These are phyloP conservation scores for Ogataea glucozyma DNA, from an alignment of 805 yeast species.

Conservation along the genomic window DNA sequence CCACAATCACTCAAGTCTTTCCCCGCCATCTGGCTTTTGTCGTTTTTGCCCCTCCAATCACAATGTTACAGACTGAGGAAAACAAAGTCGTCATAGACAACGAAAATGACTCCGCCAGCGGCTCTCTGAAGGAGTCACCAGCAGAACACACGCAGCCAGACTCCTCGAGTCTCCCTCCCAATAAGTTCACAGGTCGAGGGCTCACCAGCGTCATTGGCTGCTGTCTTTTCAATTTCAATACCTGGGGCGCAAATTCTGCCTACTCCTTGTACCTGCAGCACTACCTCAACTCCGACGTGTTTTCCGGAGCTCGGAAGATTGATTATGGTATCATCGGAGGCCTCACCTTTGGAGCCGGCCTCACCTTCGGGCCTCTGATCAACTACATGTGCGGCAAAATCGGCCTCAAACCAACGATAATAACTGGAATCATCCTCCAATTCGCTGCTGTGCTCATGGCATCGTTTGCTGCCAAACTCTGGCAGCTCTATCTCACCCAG, in stretches of 20 bases:
- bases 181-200: constrained; percentile 73
- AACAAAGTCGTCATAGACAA: no score
- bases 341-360: constrained; percentile 56
- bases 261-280: constrained; percentile 63
- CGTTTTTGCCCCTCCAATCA: no score
- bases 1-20: no score
- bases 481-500: constrained; percentile 71
- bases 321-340: constrained; percentile 74
- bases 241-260: constrained; percentile 76
- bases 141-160: neutral
- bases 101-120: no score
- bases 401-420: constrained; percentile 43
- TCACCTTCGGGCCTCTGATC: constrained; percentile 50
- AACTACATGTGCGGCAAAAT: constrained; percentile 45
- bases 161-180: neutral
- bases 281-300: constrained; percentile 51
- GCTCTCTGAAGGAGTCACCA: neutral
- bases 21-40: no score
- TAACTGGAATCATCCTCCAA: constrained; percentile 51
- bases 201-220: constrained; percentile 47
- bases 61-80: no score
- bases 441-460: constrained; percentile 61
- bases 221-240: constrained; percentile 50
- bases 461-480: constrained; percentile 53
- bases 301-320: constrained; percentile 53